Base-by-base conservation (phyloP, 2,329 filamentous ascomycete genomes). In the Teratosphaeria epicoccoides region DNA sequence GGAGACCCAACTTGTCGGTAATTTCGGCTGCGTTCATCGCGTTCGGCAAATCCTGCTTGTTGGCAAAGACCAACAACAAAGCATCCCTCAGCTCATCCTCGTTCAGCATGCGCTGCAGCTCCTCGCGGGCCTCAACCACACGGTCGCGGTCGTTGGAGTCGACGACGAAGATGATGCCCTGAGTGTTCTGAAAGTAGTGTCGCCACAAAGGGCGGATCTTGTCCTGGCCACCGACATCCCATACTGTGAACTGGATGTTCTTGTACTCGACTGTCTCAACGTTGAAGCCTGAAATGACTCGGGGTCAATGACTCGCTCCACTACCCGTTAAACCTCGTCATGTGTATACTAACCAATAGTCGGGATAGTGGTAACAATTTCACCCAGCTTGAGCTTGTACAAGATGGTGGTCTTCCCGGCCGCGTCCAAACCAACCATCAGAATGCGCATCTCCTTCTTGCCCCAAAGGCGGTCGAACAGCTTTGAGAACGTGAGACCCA, bases 1-100 rank as follows among this genome's bases (percentile, higher is more conserved):
- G 91, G 68, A 98, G 89, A 71, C 93, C 93, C 74, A 98, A 88
- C 84, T 97, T 96, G 79, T 98, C 91, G 74, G 93, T 98, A 75
- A 98, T 97, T 80, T 98, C 93, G 70, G 93, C 91, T 68, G 93
- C 91, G 77, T 95, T 96, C 93, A 97, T 97, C 75, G 93, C 93
- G 71, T 97, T 97, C 53, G 80, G 77, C 62, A 97, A 76, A 81
- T 98, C 93, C 75, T 97, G 93, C 81, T 98, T 98, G 78, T 98
- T 98, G 66, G 93, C 93, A 71, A 98, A 97, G 43, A 98, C 91
- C 55, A 97, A 75, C 62, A 98, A 76, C 63, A 97, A 77, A 56
- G 89, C 90, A 68, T 97, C 91, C 75, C 93, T 90, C 83, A 97
- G 91, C 78, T 98, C 93, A 59, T 91, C 84, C 70, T 97, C 93